These are phyloP conservation scores for Centrapalus pauciflorus DNA, from an alignment of 129 eudicot genomes.

Conservation along the genomic window DNA sequence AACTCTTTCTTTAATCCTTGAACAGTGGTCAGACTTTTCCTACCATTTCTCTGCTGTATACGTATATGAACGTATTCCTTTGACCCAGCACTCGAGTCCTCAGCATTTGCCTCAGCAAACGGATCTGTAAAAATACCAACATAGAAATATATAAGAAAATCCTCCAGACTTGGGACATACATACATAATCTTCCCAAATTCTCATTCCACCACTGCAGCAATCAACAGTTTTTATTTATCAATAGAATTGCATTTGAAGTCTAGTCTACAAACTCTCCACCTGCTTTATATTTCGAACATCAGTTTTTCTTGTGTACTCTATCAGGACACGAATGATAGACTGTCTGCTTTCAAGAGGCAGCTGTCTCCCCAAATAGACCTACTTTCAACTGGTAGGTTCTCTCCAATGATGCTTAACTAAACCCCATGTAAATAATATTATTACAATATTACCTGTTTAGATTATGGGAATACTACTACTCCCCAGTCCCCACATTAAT, in stretches of 20 bases:
- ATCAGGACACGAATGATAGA: no score
- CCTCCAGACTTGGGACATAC: no score
- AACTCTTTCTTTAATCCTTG: conserved; percentile 34
- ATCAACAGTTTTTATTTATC: no score
- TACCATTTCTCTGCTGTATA: conserved; percentile 35
- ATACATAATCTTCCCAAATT: no score
- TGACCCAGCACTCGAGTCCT: conserved; percentile 36
- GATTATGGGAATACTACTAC: not conserved
- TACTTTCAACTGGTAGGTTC: not conserved
- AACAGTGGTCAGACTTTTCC: conserved; percentile 39
- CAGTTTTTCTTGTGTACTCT: no score
- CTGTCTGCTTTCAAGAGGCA: not conserved
- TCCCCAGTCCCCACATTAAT: no score
- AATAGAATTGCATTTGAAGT: no score
- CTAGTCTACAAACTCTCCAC: no score
- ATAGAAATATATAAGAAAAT: not conserved
- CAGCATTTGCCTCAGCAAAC: conserved; percentile 37
- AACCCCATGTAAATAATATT: not conserved
- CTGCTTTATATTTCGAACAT: no score
- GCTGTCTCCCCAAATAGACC: not conserved
- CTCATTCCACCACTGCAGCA: no score
- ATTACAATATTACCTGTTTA: not conserved
- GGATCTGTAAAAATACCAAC: conserved; percentile 14
- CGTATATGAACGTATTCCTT: conserved; percentile 38
- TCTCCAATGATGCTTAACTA: conserved; percentile 7